Evolutionary conservation across 306 rosid genomes (phyloP).

Genomic region (Rosa lucieae): DNA sequence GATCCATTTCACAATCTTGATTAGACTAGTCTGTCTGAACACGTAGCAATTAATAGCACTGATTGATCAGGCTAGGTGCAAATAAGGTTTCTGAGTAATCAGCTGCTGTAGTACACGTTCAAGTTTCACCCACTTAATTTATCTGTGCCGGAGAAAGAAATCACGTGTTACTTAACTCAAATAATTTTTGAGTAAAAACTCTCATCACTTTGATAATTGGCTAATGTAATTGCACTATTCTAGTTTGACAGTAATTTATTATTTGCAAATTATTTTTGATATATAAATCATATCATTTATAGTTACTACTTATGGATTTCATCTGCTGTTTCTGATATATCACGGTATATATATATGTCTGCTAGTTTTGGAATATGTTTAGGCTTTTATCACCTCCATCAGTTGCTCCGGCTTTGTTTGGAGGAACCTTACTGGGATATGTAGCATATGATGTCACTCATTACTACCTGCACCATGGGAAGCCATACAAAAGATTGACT

Average conservation of each 20-base stretch:
- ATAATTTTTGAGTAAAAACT: too few species aligned
- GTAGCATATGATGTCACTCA: slow-evolving; percentile 37
- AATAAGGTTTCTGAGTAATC: too few species aligned
- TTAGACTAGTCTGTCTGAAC: not conserved
- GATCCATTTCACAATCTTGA: not conserved
- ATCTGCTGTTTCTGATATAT: not conserved
- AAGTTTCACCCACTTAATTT: too few species aligned
- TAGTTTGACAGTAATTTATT: too few species aligned
- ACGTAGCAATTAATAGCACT: not conserved
- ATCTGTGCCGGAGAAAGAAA: too few species aligned
- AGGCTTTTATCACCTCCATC: slow-evolving; percentile 26
- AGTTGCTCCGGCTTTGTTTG: slow-evolving; percentile 31
- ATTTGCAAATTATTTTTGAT: too few species aligned
- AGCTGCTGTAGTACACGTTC: too few species aligned
- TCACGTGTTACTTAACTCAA: too few species aligned
- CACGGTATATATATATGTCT: not conserved
- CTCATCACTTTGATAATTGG: too few species aligned
- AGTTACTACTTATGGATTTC: not conserved
- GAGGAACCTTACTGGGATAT: slow-evolving; percentile 35
- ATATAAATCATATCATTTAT: not conserved
- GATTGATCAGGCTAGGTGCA: too few species aligned
- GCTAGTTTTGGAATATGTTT: slow-evolving; percentile 29
- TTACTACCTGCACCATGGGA: slow-evolving; percentile 41
- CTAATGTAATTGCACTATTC: too few species aligned
- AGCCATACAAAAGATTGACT: slow-evolving; percentile 29